Percentiles rank a stretch among this genome's conserved stretches.
Conservation (phyloP, 1,139 yeast genomes). For the Suzukiozyma palmioleophila region DNA sequence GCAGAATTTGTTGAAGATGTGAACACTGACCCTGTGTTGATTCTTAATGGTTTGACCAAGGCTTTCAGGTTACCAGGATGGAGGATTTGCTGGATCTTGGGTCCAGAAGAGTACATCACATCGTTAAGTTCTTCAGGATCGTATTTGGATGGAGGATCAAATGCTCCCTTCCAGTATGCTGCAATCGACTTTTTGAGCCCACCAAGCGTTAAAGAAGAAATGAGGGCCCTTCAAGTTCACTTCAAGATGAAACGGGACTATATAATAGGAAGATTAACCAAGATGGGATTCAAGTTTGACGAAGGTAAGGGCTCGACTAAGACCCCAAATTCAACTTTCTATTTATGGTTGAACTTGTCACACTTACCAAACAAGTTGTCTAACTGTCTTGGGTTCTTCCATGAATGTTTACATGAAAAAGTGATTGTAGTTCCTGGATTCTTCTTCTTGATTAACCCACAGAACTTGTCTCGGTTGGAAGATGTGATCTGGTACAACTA, state of each 20-base stretch:
- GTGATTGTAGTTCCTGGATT: constrained; percentile 67
- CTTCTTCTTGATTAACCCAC: constrained; percentile 62
- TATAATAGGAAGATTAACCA: constrained; percentile 45
- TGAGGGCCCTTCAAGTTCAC: constrained; percentile 58
- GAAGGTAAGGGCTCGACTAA: constrained; percentile 18
- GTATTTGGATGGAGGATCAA: constrained; percentile 62
- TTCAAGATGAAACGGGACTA: constrained; percentile 62
- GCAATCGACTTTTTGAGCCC: constrained; percentile 59
- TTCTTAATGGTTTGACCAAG: constrained; percentile 61
- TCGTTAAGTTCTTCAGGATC: constrained; percentile 63
- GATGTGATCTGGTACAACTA: constrained; percentile 64
- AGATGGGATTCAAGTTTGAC: constrained; percentile 56
- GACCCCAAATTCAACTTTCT: constrained; percentile 61
- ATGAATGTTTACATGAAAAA: constrained; percentile 61
- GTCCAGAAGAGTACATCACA: constrained; percentile 59
- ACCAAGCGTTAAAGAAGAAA: constrained; percentile 45
- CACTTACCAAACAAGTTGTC: constrained; percentile 58
- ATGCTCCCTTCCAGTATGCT: constrained; percentile 62
- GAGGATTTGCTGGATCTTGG: constrained; percentile 67
- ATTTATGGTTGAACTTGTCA: constrained; percentile 58
- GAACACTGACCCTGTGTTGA: constrained; percentile 57
- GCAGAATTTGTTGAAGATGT: constrained; percentile 57
- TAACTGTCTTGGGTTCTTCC: constrained; percentile 64
- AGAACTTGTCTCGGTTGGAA: constrained; percentile 55
- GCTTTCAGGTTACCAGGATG: constrained; percentile 67